Evolutionary conservation across 2,329 filamentous ascomycete genomes (phyloP).

Genomic region (Lizonia empirigonia): DNA sequence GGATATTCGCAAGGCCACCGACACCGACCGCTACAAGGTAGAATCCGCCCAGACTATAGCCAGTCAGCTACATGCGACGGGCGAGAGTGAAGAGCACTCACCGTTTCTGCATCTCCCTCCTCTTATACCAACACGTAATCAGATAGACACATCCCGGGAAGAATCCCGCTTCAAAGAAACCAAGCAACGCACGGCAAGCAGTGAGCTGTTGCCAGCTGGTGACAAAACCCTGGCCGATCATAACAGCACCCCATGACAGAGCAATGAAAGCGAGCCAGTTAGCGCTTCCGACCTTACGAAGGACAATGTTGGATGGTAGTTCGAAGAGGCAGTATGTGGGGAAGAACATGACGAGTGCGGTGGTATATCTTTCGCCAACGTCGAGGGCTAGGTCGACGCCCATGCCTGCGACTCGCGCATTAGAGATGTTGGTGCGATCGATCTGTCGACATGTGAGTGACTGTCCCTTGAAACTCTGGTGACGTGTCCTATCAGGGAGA

Average conservation of each 20-base stretch:
- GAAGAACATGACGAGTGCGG: slow-evolving; percentile 35
- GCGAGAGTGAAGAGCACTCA: slow-evolving; percentile 5
- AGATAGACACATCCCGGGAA: slow-evolving; percentile 38
- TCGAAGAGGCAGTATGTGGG: slow-evolving; percentile 33
- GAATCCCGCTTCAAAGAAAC: slow-evolving; percentile 34
- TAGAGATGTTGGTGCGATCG: slow-evolving; percentile 22
- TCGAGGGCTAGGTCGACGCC: slow-evolving; percentile 27
- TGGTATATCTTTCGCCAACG: slow-evolving; percentile 32
- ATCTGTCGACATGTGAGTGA: not conserved
- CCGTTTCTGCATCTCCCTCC: slow-evolving; percentile 32
- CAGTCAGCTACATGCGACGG: not conserved
- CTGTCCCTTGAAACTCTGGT: not conserved
- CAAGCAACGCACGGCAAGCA: slow-evolving; percentile 29
- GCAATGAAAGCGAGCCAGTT: slow-evolving; percentile 37
- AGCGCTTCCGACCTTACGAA: slow-evolving; percentile 34
- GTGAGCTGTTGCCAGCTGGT: slow-evolving; percentile 32
- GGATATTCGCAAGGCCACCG: slow-evolving; percentile 35
- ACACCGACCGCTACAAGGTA: slow-evolving; percentile 36
- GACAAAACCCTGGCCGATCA: slow-evolving; percentile 36
- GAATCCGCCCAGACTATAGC: slow-evolving; percentile 24
- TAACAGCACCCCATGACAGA: slow-evolving; percentile 33
- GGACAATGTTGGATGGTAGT: slow-evolving; percentile 32
- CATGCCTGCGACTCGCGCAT: slow-evolving; percentile 39
- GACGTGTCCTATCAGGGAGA: slow-evolving; percentile 39
- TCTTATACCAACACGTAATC: slow-evolving; percentile 38